phyloP scores from a whole-genome alignment of 495 filamentous ascomycete species.

The Lichenothelia convexa region DNA sequence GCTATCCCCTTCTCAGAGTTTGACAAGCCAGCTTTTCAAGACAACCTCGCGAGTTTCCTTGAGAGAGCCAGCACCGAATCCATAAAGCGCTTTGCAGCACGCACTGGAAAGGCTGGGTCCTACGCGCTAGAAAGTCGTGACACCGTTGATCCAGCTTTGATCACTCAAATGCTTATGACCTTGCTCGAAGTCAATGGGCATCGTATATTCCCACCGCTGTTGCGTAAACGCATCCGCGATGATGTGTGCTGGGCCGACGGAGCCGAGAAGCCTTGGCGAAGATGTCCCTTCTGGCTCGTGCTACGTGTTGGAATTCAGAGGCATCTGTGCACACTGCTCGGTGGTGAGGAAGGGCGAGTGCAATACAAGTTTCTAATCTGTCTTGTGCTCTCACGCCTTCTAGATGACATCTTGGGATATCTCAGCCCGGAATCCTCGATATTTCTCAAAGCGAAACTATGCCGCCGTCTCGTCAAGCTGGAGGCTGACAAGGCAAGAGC shows the following conservation, averaged over 20 bases:
- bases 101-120: slow-evolving; percentile 29
- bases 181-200: slow-evolving; percentile 34
- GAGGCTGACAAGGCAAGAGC: slow-evolving; percentile 21
- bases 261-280: slow-evolving; percentile 34
- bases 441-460: slow-evolving; percentile 35
- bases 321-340: slow-evolving; percentile 26
- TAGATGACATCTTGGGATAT: slow-evolving; percentile 19
- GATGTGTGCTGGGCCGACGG: slow-evolving; percentile 26
- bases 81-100: slow-evolving; percentile 32
- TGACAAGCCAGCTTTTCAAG: slow-evolving; percentile 26
- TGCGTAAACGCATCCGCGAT: slow-evolving; percentile 41
- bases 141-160: slow-evolving; percentile 31
- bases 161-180: slow-evolving; percentile 37
- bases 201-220: slow-evolving; percentile 13
- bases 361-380: slow-evolving; percentile 41
- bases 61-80: slow-evolving; percentile 39
- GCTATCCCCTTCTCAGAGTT: slow-evolving; percentile 22
- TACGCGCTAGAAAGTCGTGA: slow-evolving; percentile 33
- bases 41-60: slow-evolving; percentile 32
- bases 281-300: slow-evolving; percentile 38
- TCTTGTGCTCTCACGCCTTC: slow-evolving; percentile 24
- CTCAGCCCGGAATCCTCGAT: slow-evolving; percentile 17
- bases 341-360: slow-evolving; percentile 27
- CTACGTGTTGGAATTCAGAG: slow-evolving; percentile 36
- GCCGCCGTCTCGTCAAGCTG: slow-evolving; percentile 41